Evolutionary conservation across 164 flowering plant genomes (phyloP), one percentile per base, ranked within the genome.

Genomic region (Umbellularia californica): DNA sequence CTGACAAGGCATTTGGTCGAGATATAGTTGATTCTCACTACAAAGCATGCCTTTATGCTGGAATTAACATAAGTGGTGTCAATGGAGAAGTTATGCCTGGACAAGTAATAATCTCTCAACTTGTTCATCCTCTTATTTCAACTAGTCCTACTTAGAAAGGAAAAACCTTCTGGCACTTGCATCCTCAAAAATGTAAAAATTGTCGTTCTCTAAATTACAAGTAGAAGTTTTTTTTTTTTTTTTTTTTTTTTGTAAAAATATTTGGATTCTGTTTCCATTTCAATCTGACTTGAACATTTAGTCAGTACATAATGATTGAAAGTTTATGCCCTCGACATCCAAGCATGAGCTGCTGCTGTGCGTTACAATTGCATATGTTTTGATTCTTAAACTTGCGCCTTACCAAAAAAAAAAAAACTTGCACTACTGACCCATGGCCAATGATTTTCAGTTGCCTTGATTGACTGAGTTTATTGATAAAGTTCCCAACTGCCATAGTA

Each of bases 21-120:
- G 90, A 89, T 70, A 85, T 89, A 27, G 86, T 84, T 0, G 83
- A 89, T 83, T 75, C 92, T 25, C 92, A 88, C 66, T 87, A 88
- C 84, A 87, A 88, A 74, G 90, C 91, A 2, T 87, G 91, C 71
- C 75, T 88, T 5, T 88, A 84, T 79, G 86, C 88, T 28, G 91
- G 91, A 33, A 77, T 87, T 58, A 88, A 83, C 82, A 88, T 88
- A 2, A 82, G 88, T 75, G 91, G 91, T 3, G 80, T 84, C 75
- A 88, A 88, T 70, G 89, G 85, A 55, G 92, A 89, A 79, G 92
- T 87, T 20, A 87, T 86, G 87, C 90, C 92, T 0, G 89, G 88
- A 30, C 90, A 89, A 77, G 92, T 89, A 58, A 27, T 58, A 17
- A 19, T 75, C 71, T 71, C 19, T 17, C 33, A 13, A 3, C 24